Base-by-base conservation (phyloP, 176 grass and related monocot species). In the Elymus sibiricus region DNA sequence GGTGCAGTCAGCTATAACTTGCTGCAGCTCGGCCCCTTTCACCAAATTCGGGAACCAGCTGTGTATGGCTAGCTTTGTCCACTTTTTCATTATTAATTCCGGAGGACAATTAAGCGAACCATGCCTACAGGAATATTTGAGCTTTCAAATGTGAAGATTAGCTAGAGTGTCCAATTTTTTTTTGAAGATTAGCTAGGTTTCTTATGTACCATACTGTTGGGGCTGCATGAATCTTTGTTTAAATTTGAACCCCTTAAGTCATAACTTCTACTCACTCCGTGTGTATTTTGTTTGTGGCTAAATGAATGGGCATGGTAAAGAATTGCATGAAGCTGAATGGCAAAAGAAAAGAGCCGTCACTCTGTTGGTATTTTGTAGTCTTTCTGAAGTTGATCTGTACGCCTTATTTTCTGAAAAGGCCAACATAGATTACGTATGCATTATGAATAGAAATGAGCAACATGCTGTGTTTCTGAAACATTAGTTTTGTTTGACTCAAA, bases 401-500 rank as follows among this genome's bases (percentile, higher is more conserved):
- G 22, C 2, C 14, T 29, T 61, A 21, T 67, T 76, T 25, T 40
- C 34, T 28, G 5, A 38, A 21, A 13, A 74, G 37, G 19, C 22
- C 19, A 60, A 29, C 15, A 21, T 14, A 55, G 29, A 75, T 43
- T 25, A 76, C 25, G 44, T 17, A 9, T 67, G 9, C 59, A 86
- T 71, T 64, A 70, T 21, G 11, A 26, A 56, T 11, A 53, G 66
- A 74, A 79, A 64, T 73, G 37, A 46, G 0, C 3, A 47, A 69
- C 7, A 64, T 55, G 17, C 9, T 74, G 12, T 83, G 73, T 83
- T 82, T 53, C 19, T 83, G 37, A 53, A 39, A 77, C 38, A n/a
- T 53, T 68, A 77, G 9, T 80, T 87, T 53, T 17, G 29, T 87
- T 72, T 88, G 9, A 14, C 24, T 26, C 29, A 64, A 51, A 73